Conservation (phyloP, 2,329 filamentous ascomycete species). For the Aspergillus arachidicola region DNA sequence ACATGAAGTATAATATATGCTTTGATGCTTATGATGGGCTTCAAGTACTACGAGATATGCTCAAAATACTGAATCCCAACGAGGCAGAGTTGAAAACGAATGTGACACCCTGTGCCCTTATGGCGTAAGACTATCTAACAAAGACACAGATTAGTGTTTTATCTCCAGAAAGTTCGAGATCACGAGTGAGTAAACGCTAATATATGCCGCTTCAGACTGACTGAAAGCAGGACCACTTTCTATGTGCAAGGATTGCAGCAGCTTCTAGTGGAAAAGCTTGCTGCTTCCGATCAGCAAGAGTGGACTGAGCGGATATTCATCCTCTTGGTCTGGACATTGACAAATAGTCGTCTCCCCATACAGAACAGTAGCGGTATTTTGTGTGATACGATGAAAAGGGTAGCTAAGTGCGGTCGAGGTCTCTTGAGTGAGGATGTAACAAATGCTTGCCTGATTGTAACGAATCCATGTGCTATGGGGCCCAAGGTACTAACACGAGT, state of each 20-base stretch:
- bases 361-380: slow-evolving; percentile 38
- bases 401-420: slow-evolving; percentile 50
- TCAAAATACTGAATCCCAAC: slow-evolving; percentile 61
- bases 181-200: slow-evolving; percentile 45
- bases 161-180: slow-evolving; percentile 66
- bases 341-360: slow-evolving; percentile 44
- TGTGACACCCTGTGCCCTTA: slow-evolving; percentile 13
- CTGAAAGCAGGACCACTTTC: slow-evolving; percentile 33
- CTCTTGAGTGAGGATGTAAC: slow-evolving; percentile 63
- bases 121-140: not conserved
- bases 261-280: slow-evolving; percentile 62
- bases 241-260: slow-evolving; percentile 60
- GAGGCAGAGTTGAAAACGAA: slow-evolving; percentile 65
- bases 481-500: not conserved
- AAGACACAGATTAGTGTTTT: slow-evolving; percentile 58
- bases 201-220: slow-evolving; percentile 6
- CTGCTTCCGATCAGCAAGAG: slow-evolving; percentile 51
- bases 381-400: slow-evolving; percentile 15
- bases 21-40: slow-evolving; percentile 15
- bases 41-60: slow-evolving; percentile 62
- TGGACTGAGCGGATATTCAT: slow-evolving; percentile 73
- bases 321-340: slow-evolving; percentile 67
- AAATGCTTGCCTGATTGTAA: slow-evolving; percentile 49
- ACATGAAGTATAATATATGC: not conserved
- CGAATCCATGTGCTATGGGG: not conserved